Evolutionary conservation across 2,329 filamentous ascomycete genomes (phyloP).

Genomic region (Colletotrichum graminicola): DNA sequence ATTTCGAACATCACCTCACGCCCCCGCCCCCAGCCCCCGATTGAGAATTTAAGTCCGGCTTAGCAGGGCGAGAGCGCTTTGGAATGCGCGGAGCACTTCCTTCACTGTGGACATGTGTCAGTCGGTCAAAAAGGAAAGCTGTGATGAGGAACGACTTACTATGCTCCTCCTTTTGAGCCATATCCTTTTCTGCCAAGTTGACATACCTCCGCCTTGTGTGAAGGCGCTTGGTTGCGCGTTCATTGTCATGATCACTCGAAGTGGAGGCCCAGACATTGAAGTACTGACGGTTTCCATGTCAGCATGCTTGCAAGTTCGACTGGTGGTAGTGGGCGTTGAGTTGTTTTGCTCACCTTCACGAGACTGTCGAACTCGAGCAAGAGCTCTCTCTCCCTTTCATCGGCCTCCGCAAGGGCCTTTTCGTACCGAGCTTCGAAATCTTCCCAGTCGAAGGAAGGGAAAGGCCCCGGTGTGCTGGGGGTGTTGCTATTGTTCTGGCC

Average conservation of each 20-base stretch:
- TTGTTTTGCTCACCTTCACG: slow-evolving; percentile 64
- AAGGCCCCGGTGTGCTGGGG: slow-evolving; percentile 64
- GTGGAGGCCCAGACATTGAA: slow-evolving; percentile 84
- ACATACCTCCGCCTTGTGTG: slow-evolving; percentile 85
- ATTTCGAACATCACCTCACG: background rate
- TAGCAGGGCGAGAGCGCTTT: slow-evolving; percentile 70
- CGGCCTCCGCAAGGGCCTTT: slow-evolving; percentile 71
- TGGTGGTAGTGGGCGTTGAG: background rate
- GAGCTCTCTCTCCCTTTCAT: slow-evolving; percentile 73
- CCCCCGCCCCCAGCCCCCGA: background rate
- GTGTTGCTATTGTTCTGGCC: slow-evolving; percentile 49
- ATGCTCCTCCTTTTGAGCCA: slow-evolving; percentile 82
- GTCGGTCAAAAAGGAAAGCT: slow-evolving; percentile 7
- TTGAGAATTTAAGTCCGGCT: slow-evolving; percentile 44
- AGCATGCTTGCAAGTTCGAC: slow-evolving; percentile 14
- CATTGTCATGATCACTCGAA: slow-evolving; percentile 78
- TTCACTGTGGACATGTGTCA: slow-evolving; percentile 54
- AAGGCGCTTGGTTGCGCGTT: slow-evolving; percentile 81
- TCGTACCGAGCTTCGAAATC: slow-evolving; percentile 80
- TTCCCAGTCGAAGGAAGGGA: slow-evolving; percentile 79
- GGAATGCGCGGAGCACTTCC: slow-evolving; percentile 73
- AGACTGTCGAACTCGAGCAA: slow-evolving; percentile 75
- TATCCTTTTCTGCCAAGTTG: slow-evolving; percentile 76
- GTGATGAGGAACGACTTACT: slow-evolving; percentile 66
- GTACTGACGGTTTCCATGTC: slow-evolving; percentile 64